A percentile compares a stretch with the other conserved stretches of the same genome.
phyloP scores from a whole-genome alignment of 805 yeast genomes.

The Saturnispora kantuleensis region DNA sequence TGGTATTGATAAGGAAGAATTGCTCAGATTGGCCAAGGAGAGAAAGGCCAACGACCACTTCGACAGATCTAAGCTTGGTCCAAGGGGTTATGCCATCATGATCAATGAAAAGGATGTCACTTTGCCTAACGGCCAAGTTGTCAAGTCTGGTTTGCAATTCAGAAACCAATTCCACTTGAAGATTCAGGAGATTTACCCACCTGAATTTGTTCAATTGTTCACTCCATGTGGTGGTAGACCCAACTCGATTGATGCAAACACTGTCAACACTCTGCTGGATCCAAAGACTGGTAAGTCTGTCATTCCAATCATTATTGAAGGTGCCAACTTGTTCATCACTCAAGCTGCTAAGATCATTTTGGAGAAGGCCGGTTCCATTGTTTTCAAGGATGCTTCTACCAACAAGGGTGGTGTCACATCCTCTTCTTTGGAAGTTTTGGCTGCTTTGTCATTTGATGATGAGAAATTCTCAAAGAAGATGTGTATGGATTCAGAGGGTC shows the following conservation, averaged over 20 bases:
- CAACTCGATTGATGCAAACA: slow-evolving; percentile 83
- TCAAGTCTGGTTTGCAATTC: slow-evolving; percentile 80
- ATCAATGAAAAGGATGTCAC: slow-evolving; percentile 75
- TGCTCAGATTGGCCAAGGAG: slow-evolving; percentile 63
- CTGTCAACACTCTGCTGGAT: slow-evolving; percentile 63
- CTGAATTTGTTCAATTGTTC: slow-evolving; percentile 62
- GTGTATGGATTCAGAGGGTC: slow-evolving; percentile 51
- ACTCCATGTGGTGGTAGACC: slow-evolving; percentile 99
- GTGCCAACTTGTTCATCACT: slow-evolving; percentile 92
- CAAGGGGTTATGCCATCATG: slow-evolving; percentile 70
- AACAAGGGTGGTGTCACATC: slow-evolving; percentile 99
- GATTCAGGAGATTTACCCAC: slow-evolving; percentile 49
- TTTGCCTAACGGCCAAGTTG: slow-evolving; percentile 66
- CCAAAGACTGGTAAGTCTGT: slow-evolving; percentile 63
- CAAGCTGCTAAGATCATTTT: slow-evolving; percentile 84
- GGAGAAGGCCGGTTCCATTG: slow-evolving; percentile 77
- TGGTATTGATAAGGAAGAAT: slow-evolving; percentile 76
- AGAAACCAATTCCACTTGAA: slow-evolving; percentile 85
- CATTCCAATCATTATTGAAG: slow-evolving; percentile 89
- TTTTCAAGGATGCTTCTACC: slow-evolving; percentile 93
- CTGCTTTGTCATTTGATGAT: slow-evolving; percentile 87
- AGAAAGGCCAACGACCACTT: slow-evolving; percentile 67
- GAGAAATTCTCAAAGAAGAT: slow-evolving; percentile 68
- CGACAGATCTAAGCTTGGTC: slow-evolving; percentile 56
- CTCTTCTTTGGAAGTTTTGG: slow-evolving; percentile 88